Base-by-base conservation (phyloP, 208 protist genomes). In the Leishmania turanica region DNA sequence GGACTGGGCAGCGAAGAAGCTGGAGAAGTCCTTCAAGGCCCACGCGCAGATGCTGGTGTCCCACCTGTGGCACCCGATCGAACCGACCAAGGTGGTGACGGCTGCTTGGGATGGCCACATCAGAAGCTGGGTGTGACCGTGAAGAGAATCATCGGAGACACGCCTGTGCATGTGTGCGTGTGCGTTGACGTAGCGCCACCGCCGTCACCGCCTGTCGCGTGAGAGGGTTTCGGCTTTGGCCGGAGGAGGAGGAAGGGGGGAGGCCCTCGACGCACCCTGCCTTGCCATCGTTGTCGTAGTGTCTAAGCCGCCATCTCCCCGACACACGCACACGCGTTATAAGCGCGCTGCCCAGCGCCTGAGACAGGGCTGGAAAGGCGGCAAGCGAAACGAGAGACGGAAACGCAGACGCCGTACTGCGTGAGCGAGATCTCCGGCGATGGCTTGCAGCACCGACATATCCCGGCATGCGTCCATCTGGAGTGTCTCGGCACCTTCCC, bases 31-130 rank as follows among this genome's bases (percentile, higher is more conserved):
- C 49, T 95, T 98, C 83, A 87, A 93, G 73, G 93, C 92, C 17
- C 96, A 99, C 84, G 89, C 86, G n/a, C 86, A 97, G 76, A 90
- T 87, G 89, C 98, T 91, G 66, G 88, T 92, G 85, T 98, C 91
- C 86, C 96, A 96, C 79, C 75, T 82, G 49, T 99, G 98, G 98
- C 95, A 99, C 91, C 99, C 98, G 5, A 77, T 98, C 0, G 97
- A 99, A 82, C 42, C 91, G 1, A 97, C 93, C 8, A 89, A 91
- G 45, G 85, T 99, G 37, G 92, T 95, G 19, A 99, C 99, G 34
- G 96, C 94, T 54, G 85, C 91, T 17, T 99, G 98, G 98, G 98
- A 99, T 83, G 95, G 94, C 27, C 88, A 89, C 40, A 96, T 99
- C 51, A 96, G 98, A 77, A 94, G 92, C 77, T 99, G 95, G 95